phyloP scores from a whole-genome alignment of 352 stramenopile genomes.

The Phytophthora constricta region DNA sequence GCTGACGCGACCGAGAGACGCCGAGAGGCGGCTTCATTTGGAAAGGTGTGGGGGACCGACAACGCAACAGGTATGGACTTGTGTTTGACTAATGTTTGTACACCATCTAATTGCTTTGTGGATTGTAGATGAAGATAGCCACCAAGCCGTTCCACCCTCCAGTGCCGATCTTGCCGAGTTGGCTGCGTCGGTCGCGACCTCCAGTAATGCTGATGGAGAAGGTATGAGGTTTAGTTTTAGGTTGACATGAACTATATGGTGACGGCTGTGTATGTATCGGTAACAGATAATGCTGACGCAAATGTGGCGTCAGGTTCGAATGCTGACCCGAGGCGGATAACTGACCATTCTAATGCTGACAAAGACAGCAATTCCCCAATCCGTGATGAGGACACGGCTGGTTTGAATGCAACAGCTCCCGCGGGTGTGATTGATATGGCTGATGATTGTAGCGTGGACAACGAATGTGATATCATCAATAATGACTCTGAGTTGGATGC shows the following conservation, averaged over 20 bases:
- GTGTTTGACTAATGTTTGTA: background rate
- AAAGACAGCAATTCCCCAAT: background rate
- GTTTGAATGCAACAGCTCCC: too few relatives aligned
- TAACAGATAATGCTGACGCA: too few relatives aligned
- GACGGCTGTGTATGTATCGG: too few relatives aligned
- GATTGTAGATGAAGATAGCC: background rate
- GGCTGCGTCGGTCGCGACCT: background rate
- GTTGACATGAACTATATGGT: too few relatives aligned
- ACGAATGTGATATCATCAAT: too few relatives aligned
- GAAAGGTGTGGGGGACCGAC: background rate
- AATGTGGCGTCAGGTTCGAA: background rate
- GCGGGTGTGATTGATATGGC: too few relatives aligned
- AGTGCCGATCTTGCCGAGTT: background rate
- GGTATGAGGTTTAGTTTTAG: too few relatives aligned
- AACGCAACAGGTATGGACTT: background rate
- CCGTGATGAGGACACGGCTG: too few relatives aligned
- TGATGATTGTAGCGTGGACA: too few relatives aligned
- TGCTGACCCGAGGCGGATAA: background rate
- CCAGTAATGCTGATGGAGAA: too few relatives aligned
- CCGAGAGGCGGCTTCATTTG: too few relatives aligned
- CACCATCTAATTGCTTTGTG: background rate
- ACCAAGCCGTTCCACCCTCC: background rate
- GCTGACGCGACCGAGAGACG: background rate
- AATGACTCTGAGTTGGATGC: too few relatives aligned
- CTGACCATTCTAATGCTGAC: background rate